Percentiles rank a stretch among this genome's conserved stretches.
These are phyloP conservation scores for Neoascochyta sp. DNA, from an alignment of 2,329 filamentous ascomycete species.

Conservation along the genomic window DNA sequence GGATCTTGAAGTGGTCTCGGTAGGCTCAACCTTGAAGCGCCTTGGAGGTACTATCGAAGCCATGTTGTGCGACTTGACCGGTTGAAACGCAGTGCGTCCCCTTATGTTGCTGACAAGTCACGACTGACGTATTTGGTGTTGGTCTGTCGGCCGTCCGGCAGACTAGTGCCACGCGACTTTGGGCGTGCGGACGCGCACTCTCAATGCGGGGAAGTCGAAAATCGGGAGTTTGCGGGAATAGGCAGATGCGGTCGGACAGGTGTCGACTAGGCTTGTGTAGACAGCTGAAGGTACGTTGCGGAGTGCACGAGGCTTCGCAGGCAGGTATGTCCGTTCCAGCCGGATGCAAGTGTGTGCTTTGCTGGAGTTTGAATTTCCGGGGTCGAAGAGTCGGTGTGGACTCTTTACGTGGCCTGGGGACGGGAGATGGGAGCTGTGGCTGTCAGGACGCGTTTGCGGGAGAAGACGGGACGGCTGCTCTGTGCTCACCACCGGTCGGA, in stretches of 20 bases:
- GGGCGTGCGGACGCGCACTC: constrained; percentile 21
- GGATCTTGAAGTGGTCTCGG: constrained; percentile 34
- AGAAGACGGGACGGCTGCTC: constrained; percentile 1
- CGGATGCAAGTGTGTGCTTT: constrained; percentile 2
- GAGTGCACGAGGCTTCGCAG: no score
- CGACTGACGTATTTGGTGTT: constrained; percentile 12
- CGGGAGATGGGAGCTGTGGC: constrained; percentile 10
- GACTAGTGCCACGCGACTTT: constrained; percentile 17
- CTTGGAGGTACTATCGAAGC: constrained; percentile 29
- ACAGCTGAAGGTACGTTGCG: no score
- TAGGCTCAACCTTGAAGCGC: constrained; percentile 39
- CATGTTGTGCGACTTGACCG: no score
- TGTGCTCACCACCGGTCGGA: constrained; percentile 11
- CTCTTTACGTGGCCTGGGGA: constrained; percentile 3
- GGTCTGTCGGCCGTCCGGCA: constrained; percentile 15
- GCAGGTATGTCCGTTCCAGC: constrained; percentile 2
- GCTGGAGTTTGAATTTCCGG: no score
- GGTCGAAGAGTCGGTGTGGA: no score
- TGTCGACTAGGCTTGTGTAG: no score
- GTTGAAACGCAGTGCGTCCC: no score
- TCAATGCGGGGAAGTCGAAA: constrained; percentile 20
- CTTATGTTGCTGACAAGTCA: no score
- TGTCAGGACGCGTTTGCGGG: constrained; percentile 15
- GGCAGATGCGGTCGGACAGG: constrained; percentile 7
- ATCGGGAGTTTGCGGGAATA: constrained; percentile 19